phyloP scores from a whole-genome alignment of 768 basidiomycete genomes.

The Leccinum boreale region DNA sequence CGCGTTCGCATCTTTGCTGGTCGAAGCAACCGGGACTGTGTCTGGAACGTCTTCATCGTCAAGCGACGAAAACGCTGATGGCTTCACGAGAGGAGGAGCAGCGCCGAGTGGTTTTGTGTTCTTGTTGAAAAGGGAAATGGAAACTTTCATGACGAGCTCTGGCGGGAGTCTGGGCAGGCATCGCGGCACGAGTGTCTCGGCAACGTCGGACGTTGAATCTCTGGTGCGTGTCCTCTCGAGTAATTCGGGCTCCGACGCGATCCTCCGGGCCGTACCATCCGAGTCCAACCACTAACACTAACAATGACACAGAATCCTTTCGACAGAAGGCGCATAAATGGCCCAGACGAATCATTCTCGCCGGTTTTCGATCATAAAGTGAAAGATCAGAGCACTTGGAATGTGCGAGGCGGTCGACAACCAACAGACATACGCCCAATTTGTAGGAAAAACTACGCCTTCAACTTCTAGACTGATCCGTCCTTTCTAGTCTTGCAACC shows the following conservation, averaged over 20 bases:
- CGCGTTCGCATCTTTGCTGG: slow-evolving; percentile 38
- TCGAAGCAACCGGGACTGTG: slow-evolving; percentile 43
- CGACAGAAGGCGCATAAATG: slow-evolving; percentile 88
- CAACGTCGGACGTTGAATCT: background rate
- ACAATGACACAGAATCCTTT: slow-evolving; percentile 54
- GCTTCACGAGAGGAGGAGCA: slow-evolving; percentile 51
- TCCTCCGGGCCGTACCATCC: background rate
- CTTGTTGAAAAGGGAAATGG: slow-evolving; percentile 68
- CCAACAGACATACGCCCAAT: slow-evolving; percentile 77
- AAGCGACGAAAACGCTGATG: slow-evolving; percentile 59
- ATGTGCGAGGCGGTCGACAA: slow-evolving; percentile 47
- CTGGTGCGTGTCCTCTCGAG: background rate
- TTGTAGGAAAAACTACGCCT: slow-evolving; percentile 49
- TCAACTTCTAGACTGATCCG: slow-evolving; percentile 3
- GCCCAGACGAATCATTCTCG: slow-evolving; percentile 78
- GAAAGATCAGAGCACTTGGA: slow-evolving; percentile 11
- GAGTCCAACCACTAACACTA: background rate
- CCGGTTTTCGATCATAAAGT: slow-evolving; percentile 54
- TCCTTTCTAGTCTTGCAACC: slow-evolving; percentile 71
- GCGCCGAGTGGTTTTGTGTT: slow-evolving; percentile 54
- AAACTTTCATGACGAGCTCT: slow-evolving; percentile 69
- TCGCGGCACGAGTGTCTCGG: background rate
- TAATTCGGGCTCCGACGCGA: background rate
- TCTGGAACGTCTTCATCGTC: slow-evolving; percentile 62
- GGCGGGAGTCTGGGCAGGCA: background rate